Conservation (phyloP, 768 basidiomycete genomes). For the Cystobasidium ongulense region DNA sequence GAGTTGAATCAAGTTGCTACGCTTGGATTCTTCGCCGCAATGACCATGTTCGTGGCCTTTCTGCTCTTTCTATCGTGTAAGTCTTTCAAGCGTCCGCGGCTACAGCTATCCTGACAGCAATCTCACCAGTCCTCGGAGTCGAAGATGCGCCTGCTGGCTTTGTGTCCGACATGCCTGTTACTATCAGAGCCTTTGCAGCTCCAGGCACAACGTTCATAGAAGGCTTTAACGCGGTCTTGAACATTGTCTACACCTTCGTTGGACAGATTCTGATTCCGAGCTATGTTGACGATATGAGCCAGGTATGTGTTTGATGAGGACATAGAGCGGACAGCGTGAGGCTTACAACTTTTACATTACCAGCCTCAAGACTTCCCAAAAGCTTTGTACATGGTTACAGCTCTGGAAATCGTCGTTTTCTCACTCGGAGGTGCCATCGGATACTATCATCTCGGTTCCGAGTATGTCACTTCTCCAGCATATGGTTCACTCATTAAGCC, state of each 20-base stretch:
- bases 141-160: slow-evolving; percentile 49
- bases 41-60: slow-evolving; percentile 52
- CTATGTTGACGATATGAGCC: slow-evolving; percentile 30
- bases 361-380: slow-evolving; percentile 42
- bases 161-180: slow-evolving; percentile 32
- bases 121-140: slow-evolving; percentile 43
- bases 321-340: neutral
- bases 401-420: slow-evolving; percentile 39
- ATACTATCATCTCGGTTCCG: slow-evolving; percentile 38
- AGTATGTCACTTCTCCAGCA: slow-evolving; percentile 28
- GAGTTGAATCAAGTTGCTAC: slow-evolving; percentile 48
- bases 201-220: slow-evolving; percentile 40
- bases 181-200: slow-evolving; percentile 36
- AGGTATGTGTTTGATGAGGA: neutral
- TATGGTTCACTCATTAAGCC: slow-evolving; percentile 31
- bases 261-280: slow-evolving; percentile 34
- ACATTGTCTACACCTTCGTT: slow-evolving; percentile 35
- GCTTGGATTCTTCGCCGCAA: slow-evolving; percentile 46
- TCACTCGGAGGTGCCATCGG: slow-evolving; percentile 40
- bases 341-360: neutral
- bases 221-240: slow-evolving; percentile 40
- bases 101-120: neutral
- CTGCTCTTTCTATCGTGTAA: slow-evolving; percentile 41
- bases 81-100: slow-evolving; percentile 45
- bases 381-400: slow-evolving; percentile 39